Percentiles rank a stretch among this genome's conserved stretches.
Conservation (phyloP, 2,329 filamentous ascomycete species). For the Penicillium sp. region DNA sequence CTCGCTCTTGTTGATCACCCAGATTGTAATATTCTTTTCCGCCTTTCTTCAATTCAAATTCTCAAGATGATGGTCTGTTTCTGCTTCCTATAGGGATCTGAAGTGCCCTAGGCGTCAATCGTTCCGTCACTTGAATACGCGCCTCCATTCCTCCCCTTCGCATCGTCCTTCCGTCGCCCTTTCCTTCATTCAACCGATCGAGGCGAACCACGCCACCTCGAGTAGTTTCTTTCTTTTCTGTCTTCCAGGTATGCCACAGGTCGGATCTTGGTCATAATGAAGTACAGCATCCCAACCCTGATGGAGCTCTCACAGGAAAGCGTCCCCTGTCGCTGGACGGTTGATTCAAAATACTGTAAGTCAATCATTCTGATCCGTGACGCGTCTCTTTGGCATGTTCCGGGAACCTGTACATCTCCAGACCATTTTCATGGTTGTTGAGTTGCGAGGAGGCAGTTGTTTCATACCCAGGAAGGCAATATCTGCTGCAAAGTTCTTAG, state of each 20-base stretch:
- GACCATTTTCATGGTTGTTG: neutral
- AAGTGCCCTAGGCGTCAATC: neutral
- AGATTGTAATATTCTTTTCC: neutral
- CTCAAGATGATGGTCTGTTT: neutral
- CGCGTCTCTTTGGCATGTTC: neutral
- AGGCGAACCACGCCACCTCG: neutral
- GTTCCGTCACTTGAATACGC: neutral
- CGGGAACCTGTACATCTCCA: neutral
- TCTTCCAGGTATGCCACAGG: neutral
- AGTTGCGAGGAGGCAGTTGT: neutral
- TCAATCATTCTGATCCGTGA: neutral
- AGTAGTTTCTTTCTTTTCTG: neutral
- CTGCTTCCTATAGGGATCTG: neutral
- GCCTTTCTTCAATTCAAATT: neutral
- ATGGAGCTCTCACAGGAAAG: slow-evolving; percentile 31
- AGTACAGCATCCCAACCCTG: slow-evolving; percentile 40
- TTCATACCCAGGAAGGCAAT: neutral
- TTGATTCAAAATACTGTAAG: slow-evolving; percentile 34
- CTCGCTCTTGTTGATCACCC: neutral
- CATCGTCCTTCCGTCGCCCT: neutral
- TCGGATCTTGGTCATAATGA: slow-evolving; percentile 24
- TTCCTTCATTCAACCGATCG: neutral
- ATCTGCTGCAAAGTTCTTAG: neutral
- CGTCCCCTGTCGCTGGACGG: slow-evolving; percentile 26
- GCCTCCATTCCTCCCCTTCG: neutral